phyloP scores from a whole-genome alignment of 441 rosid species.

The Mallotus japonicus region DNA sequence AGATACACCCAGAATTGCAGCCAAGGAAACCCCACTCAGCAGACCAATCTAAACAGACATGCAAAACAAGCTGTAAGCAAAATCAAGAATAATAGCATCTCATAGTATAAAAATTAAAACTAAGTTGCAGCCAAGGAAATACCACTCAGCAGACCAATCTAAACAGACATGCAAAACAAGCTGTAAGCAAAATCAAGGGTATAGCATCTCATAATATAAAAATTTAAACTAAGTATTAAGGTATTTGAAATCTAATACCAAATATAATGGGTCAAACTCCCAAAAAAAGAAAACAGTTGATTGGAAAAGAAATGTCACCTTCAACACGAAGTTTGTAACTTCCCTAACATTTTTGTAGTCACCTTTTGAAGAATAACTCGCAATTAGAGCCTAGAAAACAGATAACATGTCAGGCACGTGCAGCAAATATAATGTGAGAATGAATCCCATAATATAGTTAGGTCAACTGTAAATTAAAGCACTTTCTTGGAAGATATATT shows the following conservation, averaged over 20 bases:
- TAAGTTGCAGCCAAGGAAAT: conserved; percentile 49
- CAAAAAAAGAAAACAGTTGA: conserved; percentile 1
- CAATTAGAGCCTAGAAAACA: conserved; percentile 69
- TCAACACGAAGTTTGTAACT: conserved; percentile 65
- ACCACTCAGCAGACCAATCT: conserved; percentile 83
- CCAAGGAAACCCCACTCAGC: conserved; percentile 62
- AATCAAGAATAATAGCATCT: conserved; percentile 1
- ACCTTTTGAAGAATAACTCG: conserved; percentile 68
- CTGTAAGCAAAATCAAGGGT: conserved; percentile 2
- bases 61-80: conserved; percentile 16
- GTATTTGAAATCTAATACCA: background rate
- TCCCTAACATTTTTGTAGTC: conserved; percentile 69
- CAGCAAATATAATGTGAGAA: background rate
- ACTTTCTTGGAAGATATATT: background rate
- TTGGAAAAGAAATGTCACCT: conserved; percentile 41
- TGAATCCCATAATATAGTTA: background rate
- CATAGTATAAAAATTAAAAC: background rate
- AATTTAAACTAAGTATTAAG: background rate
- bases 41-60: conserved; percentile 68
- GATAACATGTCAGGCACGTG: background rate
- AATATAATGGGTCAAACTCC: background rate
- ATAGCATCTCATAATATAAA: background rate
- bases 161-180: conserved; percentile 29
- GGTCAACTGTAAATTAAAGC: background rate
- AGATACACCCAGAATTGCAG: conserved; percentile 64